Base-by-base conservation (phyloP, 805 yeast genomes). In the Ogataea saltuana region DNA sequence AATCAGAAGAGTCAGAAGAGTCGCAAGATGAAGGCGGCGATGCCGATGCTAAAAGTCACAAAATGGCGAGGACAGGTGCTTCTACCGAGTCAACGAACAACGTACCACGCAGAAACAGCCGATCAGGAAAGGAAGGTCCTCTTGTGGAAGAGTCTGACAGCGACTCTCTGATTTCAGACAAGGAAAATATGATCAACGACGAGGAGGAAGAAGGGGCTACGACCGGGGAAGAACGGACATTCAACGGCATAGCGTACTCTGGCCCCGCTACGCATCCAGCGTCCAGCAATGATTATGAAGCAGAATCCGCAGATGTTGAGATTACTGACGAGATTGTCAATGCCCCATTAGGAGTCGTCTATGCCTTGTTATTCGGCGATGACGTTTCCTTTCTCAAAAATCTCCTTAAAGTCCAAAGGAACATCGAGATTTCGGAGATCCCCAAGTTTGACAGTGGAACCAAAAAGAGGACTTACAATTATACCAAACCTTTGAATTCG, bases 341-440 rank as follows among this genome's bases (percentile, higher is more conserved):
- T 33, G 87, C 86, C 0, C 91, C 93, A 0, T 44, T 85, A 16
- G 88, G 90, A 1, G 74, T 71, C 11, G 77, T 84, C 0, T 81
- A 67, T 48, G 66, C 67, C 19, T 54, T 82, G n/a, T 43, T 86
- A 18, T 85, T 81, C 62, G 91, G 91, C 7, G 70, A 75, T 30
- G 79, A 82, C 54, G 67, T 71, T 1, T 54, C 71, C 0, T 72
- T 72, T 42, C 59, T 72, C 39, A 68, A 70, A 27, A 57, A 58
- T 7, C 62, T 82, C 12, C 56, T 85, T 30, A 70, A 72, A 39
- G 73, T 70, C n/a, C 88, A 82, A 48, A 83, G 80, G 45, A 87
- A 86, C 53, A 71, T 72, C 33, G 80, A 82, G 32, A 68, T 85
- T 5, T 70, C 81, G 0, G 72, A 74, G 2, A 66, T 77, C 6